Conservation (phyloP, 73 alveolate species). For the Paramecium primaurelia region DNA sequence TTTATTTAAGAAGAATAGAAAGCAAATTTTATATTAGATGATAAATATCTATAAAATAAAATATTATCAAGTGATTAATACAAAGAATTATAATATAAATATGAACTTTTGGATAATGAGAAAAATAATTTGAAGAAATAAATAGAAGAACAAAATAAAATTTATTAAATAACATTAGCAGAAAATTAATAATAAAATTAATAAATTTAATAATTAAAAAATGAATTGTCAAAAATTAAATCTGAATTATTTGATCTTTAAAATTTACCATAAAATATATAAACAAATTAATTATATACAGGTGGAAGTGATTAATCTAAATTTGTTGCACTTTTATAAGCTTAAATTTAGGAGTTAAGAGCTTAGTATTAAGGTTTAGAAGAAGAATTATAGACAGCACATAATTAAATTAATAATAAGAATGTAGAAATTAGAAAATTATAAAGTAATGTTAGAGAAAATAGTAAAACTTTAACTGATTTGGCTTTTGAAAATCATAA, state of each 20-base stretch:
- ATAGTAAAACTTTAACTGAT: not conserved
- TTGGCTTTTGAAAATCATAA: conserved; percentile 34
- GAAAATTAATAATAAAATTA: not conserved
- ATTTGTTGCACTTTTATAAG: not conserved
- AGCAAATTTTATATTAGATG: conserved; percentile 18
- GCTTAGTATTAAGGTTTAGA: not conserved
- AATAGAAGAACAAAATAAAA: not conserved
- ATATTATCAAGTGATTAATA: not conserved
- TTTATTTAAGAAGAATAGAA: conserved; percentile 24
- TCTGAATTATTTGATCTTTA: not conserved
- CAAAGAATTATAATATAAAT: conserved; percentile 21
- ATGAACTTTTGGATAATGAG: not conserved
- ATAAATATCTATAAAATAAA: conserved; percentile 38
- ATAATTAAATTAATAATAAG: not conserved
- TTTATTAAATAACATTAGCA: not conserved
- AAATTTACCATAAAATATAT: conserved; percentile 1
- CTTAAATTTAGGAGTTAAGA: conserved; percentile 15
- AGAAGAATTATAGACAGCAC: not conserved
- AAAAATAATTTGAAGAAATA: not conserved
- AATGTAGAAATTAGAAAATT: not conserved
- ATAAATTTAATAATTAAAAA: not conserved
- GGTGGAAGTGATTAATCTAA: conserved; percentile 17
- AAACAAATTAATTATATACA: not conserved
- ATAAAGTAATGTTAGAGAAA: not conserved
- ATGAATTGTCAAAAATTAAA: not conserved